Evolutionary conservation across 176 grass and related monocot species (phyloP).

Genomic region (Juncus inflexus): DNA sequence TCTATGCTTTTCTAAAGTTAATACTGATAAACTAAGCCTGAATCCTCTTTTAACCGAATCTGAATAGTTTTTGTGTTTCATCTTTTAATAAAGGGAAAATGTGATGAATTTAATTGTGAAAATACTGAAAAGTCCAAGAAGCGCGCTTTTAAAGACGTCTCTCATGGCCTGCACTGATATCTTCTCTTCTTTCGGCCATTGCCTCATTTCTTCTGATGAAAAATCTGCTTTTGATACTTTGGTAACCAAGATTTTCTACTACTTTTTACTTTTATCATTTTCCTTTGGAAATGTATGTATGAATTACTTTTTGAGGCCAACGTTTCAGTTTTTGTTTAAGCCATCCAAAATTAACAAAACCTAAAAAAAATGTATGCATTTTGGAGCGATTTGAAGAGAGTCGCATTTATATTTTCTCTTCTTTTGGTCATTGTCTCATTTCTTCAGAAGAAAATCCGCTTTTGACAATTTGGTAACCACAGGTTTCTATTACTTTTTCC

Average conservation of each 20-base stretch:
- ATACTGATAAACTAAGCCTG: background rate
- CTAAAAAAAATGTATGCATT: no score
- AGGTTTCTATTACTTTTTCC: no score
- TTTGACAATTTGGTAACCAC: no score
- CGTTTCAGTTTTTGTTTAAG: no score
- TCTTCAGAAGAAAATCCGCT: no score
- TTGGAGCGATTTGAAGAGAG: no score
- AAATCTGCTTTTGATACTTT: slow-evolving; percentile 63
- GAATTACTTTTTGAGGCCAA: no score
- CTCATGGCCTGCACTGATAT: slow-evolving; percentile 82
- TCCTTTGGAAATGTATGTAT: no score
- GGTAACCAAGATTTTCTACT: slow-evolving; percentile 28
- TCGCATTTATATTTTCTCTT: no score
- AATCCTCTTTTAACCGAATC: background rate
- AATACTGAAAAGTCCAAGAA: slow-evolving; percentile 93
- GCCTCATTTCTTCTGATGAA: slow-evolving; percentile 35
- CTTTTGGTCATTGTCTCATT: no score
- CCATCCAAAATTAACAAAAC: no score
- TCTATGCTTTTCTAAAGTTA: background rate
- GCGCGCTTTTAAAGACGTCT: slow-evolving; percentile 83
- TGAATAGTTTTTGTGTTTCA: background rate
- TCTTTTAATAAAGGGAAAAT: slow-evolving; percentile 42
- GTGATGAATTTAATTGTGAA: slow-evolving; percentile 58
- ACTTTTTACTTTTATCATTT: no score
- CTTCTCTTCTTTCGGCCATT: slow-evolving; percentile 46